These are phyloP conservation scores for Klebsormidium nitens DNA, from an alignment of 139 green algal species.

Conservation along the genomic window DNA sequence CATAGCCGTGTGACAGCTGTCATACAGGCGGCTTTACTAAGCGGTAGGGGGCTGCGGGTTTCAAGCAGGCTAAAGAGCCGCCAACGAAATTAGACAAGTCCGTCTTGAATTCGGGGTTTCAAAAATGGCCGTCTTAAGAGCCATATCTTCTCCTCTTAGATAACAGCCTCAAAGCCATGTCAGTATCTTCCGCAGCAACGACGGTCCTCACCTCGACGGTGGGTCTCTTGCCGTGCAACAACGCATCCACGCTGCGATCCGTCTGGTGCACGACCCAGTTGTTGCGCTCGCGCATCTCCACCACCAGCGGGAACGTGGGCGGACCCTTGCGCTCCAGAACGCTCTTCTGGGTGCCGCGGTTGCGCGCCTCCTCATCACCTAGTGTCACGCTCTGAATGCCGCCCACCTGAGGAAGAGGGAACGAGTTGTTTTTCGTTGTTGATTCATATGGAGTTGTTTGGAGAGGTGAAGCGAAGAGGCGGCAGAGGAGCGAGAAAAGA, in stretches of 20 bases:
- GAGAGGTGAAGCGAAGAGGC: too few species aligned
- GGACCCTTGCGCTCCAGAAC: conserved; percentile 87
- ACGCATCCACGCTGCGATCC: conserved; percentile 27
- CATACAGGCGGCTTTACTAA: neutral
- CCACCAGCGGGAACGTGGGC: conserved; percentile 87
- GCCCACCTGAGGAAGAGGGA: conserved; percentile 29
- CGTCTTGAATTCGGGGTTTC: neutral
- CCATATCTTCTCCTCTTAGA: neutral
- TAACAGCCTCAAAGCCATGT: too few species aligned
- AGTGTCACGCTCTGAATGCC: conserved; percentile 38
- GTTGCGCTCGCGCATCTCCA: conserved; percentile 89
- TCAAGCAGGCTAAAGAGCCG: neutral
- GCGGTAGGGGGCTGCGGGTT: neutral
- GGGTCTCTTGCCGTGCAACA: conserved; percentile 32
- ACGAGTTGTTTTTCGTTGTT: too few species aligned
- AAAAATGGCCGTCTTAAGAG: neutral
- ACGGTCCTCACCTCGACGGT: conserved; percentile 20
- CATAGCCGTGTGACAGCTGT: too few species aligned
- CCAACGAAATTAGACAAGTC: neutral
- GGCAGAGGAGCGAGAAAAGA: too few species aligned
- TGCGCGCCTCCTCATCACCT: conserved; percentile 76
- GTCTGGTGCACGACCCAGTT: conserved; percentile 66
- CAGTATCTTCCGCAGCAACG: too few species aligned
- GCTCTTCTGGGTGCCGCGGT: conserved; percentile 87
- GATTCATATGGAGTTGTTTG: too few species aligned